Percentiles rank a stretch among this genome's conserved stretches.
Conservation (phyloP, 2,329 filamentous ascomycete genomes). For the Daldinia sp. region DNA sequence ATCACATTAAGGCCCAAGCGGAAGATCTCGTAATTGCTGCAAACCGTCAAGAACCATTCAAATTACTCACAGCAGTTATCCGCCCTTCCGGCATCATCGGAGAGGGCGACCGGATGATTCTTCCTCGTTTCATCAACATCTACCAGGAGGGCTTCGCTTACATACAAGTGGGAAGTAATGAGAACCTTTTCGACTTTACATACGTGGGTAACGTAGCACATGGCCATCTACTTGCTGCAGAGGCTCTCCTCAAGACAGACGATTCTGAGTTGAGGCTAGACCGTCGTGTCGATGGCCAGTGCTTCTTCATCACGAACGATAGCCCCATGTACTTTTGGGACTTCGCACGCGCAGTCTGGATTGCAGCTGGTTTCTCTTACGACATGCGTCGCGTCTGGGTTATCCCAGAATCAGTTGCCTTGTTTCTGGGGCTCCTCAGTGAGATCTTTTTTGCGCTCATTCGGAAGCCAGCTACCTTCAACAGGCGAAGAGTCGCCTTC, state of each 20-base stretch:
- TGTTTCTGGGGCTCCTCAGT: not conserved
- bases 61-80: not conserved
- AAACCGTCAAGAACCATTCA: not conserved
- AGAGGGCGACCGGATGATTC: not conserved
- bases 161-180: not conserved
- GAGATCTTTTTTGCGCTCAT: not conserved
- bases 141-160: not conserved
- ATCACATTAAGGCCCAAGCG: not conserved
- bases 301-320: not conserved
- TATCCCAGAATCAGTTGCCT: not conserved
- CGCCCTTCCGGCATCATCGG: not conserved
- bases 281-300: not conserved
- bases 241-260: not conserved
- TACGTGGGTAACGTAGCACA: not conserved
- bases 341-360: not conserved
- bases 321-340: not conserved
- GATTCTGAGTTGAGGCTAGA: not conserved
- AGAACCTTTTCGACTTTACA: not conserved
- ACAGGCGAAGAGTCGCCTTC: not conserved
- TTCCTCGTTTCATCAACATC: not conserved
- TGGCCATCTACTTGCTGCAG: not conserved
- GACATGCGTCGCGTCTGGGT: not conserved
- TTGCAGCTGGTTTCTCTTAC: not conserved
- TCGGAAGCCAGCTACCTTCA: not conserved
- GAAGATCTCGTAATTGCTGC: not conserved